Base-by-base conservation (phyloP, 2,329 filamentous ascomycete species). In the Allantophomopsis cytisporea region DNA sequence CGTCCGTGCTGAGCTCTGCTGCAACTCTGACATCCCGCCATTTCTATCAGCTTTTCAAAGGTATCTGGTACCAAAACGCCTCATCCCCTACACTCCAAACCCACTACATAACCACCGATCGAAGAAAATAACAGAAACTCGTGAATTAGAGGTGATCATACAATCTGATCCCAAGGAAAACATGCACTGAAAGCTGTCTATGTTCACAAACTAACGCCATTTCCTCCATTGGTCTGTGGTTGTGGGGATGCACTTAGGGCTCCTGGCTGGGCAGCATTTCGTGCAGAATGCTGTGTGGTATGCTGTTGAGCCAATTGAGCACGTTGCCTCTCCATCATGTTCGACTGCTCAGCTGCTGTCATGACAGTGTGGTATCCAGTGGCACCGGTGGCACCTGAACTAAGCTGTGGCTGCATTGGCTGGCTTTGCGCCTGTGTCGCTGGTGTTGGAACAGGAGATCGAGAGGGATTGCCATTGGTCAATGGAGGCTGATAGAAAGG, bases 291-390 rank as follows among this genome's bases (percentile, higher is more conserved):
- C 32, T 56, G 54, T 12, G 46, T 40, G 23, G 39, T 40, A 41
- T 55, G 54, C 37, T 59, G 57, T 38, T 51, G 48, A 14, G 54
- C 54, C n/a, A 59, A 38, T 36, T 57, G 54, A 36, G 53, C 55
- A 21, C 55, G 48, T 40, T 59, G 55, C 20, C 55, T 50, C 28
- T 60, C 57, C 45, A 60, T 51, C 46, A 61, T 54, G 33, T 44
- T 49, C 17, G 52, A 47, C 36, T 61, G 58, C 39, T 60, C 47
- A 39, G 52, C 52, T 14, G 46, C 43, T 14, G 51, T 58, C 48
- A 60, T 50, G 39, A 53, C 43, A n/a, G 48, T 50, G 31, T 49
- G 46, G 34, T 49, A 54, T 10, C 51, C 50, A 35, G 41, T 50
- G 5, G 52, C 47, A 4, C 49, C 50, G 12, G 51, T 39, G n/a